phyloP scores from a whole-genome alignment of 2,329 filamentous ascomycete genomes.

The Ramularia endophylla region DNA sequence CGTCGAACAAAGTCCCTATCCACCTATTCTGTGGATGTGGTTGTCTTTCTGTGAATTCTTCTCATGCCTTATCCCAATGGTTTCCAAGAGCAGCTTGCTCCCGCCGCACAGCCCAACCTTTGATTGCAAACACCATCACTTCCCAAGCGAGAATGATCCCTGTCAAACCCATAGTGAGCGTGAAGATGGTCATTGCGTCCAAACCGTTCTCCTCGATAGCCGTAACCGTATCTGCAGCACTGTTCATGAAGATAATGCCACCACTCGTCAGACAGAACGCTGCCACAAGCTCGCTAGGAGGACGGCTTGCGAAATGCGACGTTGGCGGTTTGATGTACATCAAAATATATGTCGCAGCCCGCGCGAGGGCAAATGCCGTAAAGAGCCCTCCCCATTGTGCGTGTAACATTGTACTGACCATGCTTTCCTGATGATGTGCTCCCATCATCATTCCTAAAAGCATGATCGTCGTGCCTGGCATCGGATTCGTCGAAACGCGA shows the following conservation, averaged over 20 bases:
- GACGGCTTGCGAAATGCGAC: constrained; percentile 73
- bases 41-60: too few species aligned
- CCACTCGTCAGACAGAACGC: constrained; percentile 83
- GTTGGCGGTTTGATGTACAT: constrained; percentile 74
- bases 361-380: constrained; percentile 70
- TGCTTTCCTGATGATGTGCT: constrained; percentile 76
- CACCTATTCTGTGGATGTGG: too few species aligned
- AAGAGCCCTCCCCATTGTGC: constrained; percentile 88
- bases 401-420: constrained; percentile 87
- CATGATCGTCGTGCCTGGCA: constrained; percentile 80
- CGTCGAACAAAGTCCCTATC: too few species aligned
- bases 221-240: constrained; percentile 68
- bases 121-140: constrained; percentile 70
- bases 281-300: constrained; percentile 82
- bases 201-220: constrained; percentile 72
- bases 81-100: constrained; percentile 24
- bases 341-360: constrained; percentile 72
- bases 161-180: constrained; percentile 76
- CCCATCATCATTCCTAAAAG: constrained; percentile 93
- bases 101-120: constrained; percentile 66
- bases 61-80: constrained; percentile 7
- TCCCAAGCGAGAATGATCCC: constrained; percentile 82
- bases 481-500: constrained; percentile 73
- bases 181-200: constrained; percentile 92
- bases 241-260: constrained; percentile 88